Evolutionary conservation across 1,284 basidiomycete genomes (phyloP), one percentile per base, ranked within the genome.

Genomic region (Exobasidium rhododendri): DNA sequence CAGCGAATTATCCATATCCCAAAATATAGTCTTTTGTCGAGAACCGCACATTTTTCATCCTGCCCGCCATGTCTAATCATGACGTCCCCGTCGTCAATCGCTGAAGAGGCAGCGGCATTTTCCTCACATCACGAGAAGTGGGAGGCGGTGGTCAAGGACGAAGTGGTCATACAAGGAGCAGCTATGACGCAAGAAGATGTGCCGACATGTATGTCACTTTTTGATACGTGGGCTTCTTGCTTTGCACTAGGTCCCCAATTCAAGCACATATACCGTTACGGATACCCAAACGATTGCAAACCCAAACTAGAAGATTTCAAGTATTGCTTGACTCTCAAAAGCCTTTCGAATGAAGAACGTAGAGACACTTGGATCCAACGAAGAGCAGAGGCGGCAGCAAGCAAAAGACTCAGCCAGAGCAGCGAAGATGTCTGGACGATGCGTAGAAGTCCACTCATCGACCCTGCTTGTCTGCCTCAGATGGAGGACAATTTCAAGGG

Each of bases 391-490:
- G 92, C 89, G 89, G 94, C 91, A 90, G 92, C 93, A 2, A 82
- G 64, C 32, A 64, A 84, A 35, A 82, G 90, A 54, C 78, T 90
- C 11, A 83, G 82, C 10, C 86, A 85, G 74, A 92, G 90, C 80
- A 91, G 90, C 63, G 94, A 98, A 82, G 90, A 93, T 77, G 87
- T 98, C 2, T 98, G 94, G 94, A 88, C 91, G 67, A 24, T 62
- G 30, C 26, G 61, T 14, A 13, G 28, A 10, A 45, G 58, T 30
- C 57, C 57, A 7, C 31, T 59, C 17, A 44, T 62, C 54, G 54
- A 62, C 24, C 40, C 44, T n/a, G n/a, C n/a, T n/a, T n/a, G n/a
- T n/a, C n/a, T n/a, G n/a, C n/a, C n/a, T n/a, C n/a, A 14, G 50
- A 32, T n/a, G n/a, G n/a, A n/a, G n/a, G n/a, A n/a, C n/a, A n/a